A percentile compares a stretch with the other conserved stretches of the same genome.
These are phyloP conservation scores for Kazachstania viticola DNA, from an alignment of 805 yeast genomes.

Conservation along the genomic window DNA sequence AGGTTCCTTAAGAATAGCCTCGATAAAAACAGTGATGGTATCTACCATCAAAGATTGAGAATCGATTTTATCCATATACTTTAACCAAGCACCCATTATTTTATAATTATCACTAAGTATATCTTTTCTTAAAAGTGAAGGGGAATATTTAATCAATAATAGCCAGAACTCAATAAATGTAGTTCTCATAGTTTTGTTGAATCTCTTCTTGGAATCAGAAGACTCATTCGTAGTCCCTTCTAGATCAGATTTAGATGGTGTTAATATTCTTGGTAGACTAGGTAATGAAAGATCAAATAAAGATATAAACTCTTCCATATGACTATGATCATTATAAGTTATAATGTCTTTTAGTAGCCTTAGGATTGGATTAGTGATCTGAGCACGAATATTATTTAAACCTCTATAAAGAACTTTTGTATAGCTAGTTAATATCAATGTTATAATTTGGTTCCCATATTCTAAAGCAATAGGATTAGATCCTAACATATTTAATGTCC, in stretches of 20 bases:
- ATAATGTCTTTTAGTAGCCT: constrained; percentile 43
- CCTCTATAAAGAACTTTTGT: constrained; percentile 58
- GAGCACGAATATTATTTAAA: constrained; percentile 44
- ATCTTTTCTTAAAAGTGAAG: constrained; percentile 52
- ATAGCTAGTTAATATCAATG: constrained; percentile 43
- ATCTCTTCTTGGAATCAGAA: constrained; percentile 22
- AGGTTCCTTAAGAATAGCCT: constrained; percentile 44
- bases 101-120: constrained; percentile 44
- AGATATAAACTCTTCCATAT: constrained; percentile 47
- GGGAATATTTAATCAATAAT: constrained; percentile 35
- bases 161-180: constrained; percentile 55
- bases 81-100: constrained; percentile 57
- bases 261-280: constrained; percentile 48
- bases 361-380: constrained; percentile 51
- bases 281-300: constrained; percentile 58
- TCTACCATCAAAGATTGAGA: constrained; percentile 29
- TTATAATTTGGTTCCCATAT: constrained; percentile 24
- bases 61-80: constrained; percentile 46
- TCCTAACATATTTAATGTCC: constrained; percentile 22
- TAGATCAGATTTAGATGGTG: constrained; percentile 40
- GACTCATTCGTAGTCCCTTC: constrained; percentile 29
- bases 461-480: constrained; percentile 8
- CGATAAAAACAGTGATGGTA: constrained; percentile 38
- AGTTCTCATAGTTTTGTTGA: constrained; percentile 39
- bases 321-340: constrained; percentile 35